Evolutionary conservation across 176 grass and related monocot species (phyloP), one percentile per base, ranked within the genome.

Genomic region (Musa itinerans): DNA sequence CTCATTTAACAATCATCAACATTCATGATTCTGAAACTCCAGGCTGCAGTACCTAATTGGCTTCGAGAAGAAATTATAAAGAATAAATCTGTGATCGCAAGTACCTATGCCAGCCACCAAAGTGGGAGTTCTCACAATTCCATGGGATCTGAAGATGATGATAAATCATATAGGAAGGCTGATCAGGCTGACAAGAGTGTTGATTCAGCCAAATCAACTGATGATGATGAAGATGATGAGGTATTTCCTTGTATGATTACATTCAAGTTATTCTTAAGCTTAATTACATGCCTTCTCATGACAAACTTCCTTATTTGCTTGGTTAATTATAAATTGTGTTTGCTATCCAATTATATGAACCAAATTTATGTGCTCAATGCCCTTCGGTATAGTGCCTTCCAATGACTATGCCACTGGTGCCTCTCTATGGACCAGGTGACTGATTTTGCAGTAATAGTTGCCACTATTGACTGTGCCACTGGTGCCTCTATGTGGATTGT

Each of bases 51-150:
- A 50, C 95, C 95, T 74, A 99, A 88, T 77, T 99, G 95, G 95
- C 89, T 99, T 78, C 82, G 86, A 71, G 95, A 99, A 83, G 88
- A 99, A 93, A 92, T 99, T 79, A 74, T 99, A 71, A 99, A 99
- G 83, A 99, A 87, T 72, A 99, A 91, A 81, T 82, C 88, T 11
- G 73, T 76, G 53, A 65, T 88, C 56, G 17, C 9, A 26, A 86
- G 48, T 85, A 72, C 69, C 29, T 71, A 81, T 81, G 63, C 76
- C 17, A 29, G 68, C 10, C 78, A 85, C 43, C 71, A 85, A 23
- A 81, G 53, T n/a, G 71, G 78, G 71, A 80, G 13, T 23, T 73
- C 73, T 81, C 85, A 77, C 1, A 74, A 84, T 82, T 86, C 79
- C 11, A 77, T 73, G 58, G 86, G 56, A 86, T 83, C 84, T 80